phyloP scores from a whole-genome alignment of 176 grass and related monocot species.

The Miscanthus lutarioriparius region DNA sequence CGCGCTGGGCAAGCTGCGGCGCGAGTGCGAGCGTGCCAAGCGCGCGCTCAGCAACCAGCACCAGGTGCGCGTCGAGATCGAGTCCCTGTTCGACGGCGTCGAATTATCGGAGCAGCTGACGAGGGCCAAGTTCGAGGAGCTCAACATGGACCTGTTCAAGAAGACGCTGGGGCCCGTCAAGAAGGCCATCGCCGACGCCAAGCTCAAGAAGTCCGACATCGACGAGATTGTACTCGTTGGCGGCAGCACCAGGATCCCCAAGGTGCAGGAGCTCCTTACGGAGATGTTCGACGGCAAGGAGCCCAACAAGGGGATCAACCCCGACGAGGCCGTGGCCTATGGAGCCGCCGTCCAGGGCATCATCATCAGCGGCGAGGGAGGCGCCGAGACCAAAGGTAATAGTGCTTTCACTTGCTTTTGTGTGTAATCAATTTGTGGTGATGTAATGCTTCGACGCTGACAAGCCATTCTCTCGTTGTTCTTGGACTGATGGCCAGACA shows the following conservation, averaged over 20 bases:
- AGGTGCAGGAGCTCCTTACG: conserved; percentile 55
- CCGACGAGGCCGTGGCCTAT: conserved; percentile 52
- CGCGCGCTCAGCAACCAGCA: conserved; percentile 46
- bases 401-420: neutral
- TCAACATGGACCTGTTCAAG: conserved; percentile 68
- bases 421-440: too few relatives aligned
- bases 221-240: conserved; percentile 46
- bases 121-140: conserved; percentile 50
- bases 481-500: neutral
- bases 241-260: conserved; percentile 46
- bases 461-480: neutral
- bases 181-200: conserved; percentile 40
- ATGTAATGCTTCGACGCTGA: neutral
- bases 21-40: conserved; percentile 46
- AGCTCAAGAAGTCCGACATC: conserved; percentile 32
- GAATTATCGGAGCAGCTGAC: conserved; percentile 41
- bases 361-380: conserved; percentile 36
- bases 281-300: conserved; percentile 43
- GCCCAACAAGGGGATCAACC: conserved; percentile 49
- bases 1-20: conserved; percentile 31
- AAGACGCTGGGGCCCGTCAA: conserved; percentile 32
- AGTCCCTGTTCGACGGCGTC: conserved; percentile 36
- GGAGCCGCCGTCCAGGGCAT: conserved; percentile 41
- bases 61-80: conserved; percentile 45
- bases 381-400: conserved; percentile 37